A percentile compares a stretch with the other conserved stretches of the same genome.
phyloP scores from a whole-genome alignment of 306 rosid species.

The Sicyos baderoa region DNA sequence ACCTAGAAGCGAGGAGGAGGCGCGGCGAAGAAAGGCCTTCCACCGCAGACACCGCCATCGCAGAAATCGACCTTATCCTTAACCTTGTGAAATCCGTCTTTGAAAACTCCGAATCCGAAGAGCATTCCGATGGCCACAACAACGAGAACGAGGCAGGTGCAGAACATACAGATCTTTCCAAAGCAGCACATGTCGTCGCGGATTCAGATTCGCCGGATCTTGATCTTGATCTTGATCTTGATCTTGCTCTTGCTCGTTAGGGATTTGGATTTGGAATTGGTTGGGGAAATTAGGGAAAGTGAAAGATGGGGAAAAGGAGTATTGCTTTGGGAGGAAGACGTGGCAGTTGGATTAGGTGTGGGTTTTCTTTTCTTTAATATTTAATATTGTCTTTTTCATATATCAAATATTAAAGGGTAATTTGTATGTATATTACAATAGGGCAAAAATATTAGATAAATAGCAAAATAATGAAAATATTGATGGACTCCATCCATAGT shows the following conservation, averaged over 20 bases:
- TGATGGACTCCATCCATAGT: no score
- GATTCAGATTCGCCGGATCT: not conserved
- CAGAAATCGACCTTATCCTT: constrained; percentile 41
- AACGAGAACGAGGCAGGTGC: constrained; percentile 51
- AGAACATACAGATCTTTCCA: constrained; percentile 52
- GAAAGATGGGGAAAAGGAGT: not conserved
- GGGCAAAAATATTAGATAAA: no score
- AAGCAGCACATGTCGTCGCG: constrained; percentile 43
- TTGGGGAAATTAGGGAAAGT: not conserved
- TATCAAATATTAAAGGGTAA: no score
- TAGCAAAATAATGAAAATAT: no score
- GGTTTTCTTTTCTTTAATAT: no score
- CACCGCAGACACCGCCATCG: constrained; percentile 33
- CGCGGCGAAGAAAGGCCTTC: constrained; percentile 25
- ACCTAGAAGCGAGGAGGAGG: constrained; percentile 21
- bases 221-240: not conserved
- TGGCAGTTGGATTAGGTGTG: constrained; percentile 7
- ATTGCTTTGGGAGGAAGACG: not conserved
- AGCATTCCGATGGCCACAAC: constrained; percentile 45
- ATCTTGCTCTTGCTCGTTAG: not conserved
- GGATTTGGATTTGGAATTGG: not conserved
- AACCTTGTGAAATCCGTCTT: constrained; percentile 60
- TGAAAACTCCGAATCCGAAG: constrained; percentile 76
- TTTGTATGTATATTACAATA: no score
- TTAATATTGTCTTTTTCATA: no score